Evolutionary conservation across 2,329 filamentous ascomycete species (phyloP).

Genomic region (Pseudogymnoascus sp.): DNA sequence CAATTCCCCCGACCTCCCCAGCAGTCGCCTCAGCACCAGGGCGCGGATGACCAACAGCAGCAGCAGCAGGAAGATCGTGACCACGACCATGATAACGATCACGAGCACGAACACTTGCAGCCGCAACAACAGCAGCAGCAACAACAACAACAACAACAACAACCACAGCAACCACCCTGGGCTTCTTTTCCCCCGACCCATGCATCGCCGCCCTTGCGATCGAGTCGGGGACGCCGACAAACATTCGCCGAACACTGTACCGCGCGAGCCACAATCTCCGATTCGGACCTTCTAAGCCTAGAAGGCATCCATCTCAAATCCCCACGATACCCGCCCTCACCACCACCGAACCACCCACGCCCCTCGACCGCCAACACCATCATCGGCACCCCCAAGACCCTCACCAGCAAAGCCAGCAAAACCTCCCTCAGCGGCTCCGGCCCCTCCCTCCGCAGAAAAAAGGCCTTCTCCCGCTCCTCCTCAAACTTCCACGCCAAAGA

Average conservation of each 20-base stretch:
- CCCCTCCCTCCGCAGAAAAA: background rate
- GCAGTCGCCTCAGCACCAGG: background rate
- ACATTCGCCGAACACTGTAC: background rate
- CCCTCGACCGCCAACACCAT: slow-evolving; percentile 19
- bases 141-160: background rate
- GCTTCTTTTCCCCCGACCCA: background rate
- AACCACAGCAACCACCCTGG: background rate
- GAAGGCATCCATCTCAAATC: slow-evolving; percentile 24
- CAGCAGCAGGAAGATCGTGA: background rate
- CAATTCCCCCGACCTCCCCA: background rate
- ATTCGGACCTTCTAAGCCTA: slow-evolving; percentile 26
- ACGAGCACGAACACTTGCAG: background rate
- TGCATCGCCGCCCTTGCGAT: background rate
- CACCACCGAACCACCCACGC: background rate
- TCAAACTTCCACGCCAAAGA: background rate
- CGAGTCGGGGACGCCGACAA: background rate
- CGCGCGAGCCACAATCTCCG: slow-evolving; percentile 26
- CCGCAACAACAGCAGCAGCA: background rate
- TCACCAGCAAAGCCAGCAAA: slow-evolving; percentile 17
- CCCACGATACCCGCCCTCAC: slow-evolving; percentile 16
- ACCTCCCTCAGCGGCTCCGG: background rate
- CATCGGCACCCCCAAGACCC: slow-evolving; percentile 18
- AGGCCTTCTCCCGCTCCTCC: background rate
- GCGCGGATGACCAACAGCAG: background rate
- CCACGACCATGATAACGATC: background rate